phyloP scores from a whole-genome alignment of 1,284 basidiomycete species.

The Leccinum ponderosum region DNA sequence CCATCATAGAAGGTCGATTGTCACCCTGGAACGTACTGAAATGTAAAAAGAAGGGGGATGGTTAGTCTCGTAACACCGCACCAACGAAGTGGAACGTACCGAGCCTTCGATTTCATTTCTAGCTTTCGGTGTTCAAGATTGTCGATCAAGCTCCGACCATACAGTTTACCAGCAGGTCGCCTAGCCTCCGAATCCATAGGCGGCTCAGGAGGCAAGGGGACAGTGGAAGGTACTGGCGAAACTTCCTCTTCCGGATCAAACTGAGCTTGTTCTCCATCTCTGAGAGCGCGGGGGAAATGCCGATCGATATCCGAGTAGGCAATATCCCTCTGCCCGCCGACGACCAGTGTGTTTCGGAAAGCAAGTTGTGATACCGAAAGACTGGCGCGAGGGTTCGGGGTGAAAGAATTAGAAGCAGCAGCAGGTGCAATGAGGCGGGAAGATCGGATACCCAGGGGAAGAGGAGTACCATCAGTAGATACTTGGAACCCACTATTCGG shows the following conservation, averaged over 20 bases:
- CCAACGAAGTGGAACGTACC: slow-evolving; percentile 44
- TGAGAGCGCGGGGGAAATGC: slow-evolving; percentile 60
- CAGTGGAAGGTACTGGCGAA: slow-evolving; percentile 37
- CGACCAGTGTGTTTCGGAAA: slow-evolving; percentile 72
- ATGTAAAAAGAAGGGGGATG: not conserved
- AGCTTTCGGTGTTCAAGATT: slow-evolving; percentile 74
- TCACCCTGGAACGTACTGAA: slow-evolving; percentile 71
- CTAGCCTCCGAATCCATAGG: slow-evolving; percentile 27
- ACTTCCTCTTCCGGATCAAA: slow-evolving; percentile 45
- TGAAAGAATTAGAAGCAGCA: slow-evolving; percentile 65
- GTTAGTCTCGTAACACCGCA: slow-evolving; percentile 11
- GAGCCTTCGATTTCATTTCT: slow-evolving; percentile 71
- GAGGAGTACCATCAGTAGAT: slow-evolving; percentile 63
- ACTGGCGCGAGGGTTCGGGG: slow-evolving; percentile 71
- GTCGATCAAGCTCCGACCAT: slow-evolving; percentile 79
- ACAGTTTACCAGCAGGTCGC: slow-evolving; percentile 74
- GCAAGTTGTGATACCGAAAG: slow-evolving; percentile 76
- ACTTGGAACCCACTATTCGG: slow-evolving; percentile 61
- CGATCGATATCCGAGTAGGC: slow-evolving; percentile 60
- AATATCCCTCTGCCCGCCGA: slow-evolving; percentile 64
- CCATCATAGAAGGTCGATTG: slow-evolving; percentile 84
- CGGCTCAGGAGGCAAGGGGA: slow-evolving; percentile 35
- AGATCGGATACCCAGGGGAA: slow-evolving; percentile 67
- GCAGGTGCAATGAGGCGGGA: slow-evolving; percentile 46
- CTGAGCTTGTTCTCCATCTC: slow-evolving; percentile 70